Evolutionary conservation across 306 rosid species (phyloP), one percentile per base, ranked within the genome.

Genomic region (Erythrophleum fordii): DNA sequence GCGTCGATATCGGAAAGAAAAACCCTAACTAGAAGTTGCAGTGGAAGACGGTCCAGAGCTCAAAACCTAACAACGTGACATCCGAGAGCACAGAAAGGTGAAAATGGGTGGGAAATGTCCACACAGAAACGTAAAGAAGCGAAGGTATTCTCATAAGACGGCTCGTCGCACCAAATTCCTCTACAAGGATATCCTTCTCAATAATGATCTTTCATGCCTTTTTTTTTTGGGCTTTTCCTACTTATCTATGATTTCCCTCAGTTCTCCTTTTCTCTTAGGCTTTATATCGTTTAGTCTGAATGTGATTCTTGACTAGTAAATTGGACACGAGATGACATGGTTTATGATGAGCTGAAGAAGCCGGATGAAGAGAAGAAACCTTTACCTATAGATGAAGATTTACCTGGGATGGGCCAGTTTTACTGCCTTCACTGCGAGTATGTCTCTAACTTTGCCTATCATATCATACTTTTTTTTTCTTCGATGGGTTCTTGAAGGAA

Each of bases 51-150:
- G 59, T 53, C 1, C 18, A 48, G 31, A 16, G 20, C 41, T 51
- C 46, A 77, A 73, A 77, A 75, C 58, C 75, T 72, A 42, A 70
- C 76, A 51, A 65, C 12, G 23, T 12, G 13, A 2, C 22, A 1
- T 11, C 20, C 29, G 13, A 20, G 51, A 53, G 16, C 26, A 12
- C 39, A 55, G 75, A 59, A 14, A 42, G 77, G 29, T 35, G 82
- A 80, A 61, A 28, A 95, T 95, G 99, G 99, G 99, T 14, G 99
- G 99, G 0, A 95, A 93, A 81, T 95, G 98, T 84, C 99, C 99
- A 6, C 98, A 95, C 85, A 87, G 98, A 83, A 55, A 69, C 58
- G 98, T 93, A 8, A 95, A 87, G 87, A 95, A 93, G 72, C 87
- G 99, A 76, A 88, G 97, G 77, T 91, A 87, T 75, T 93, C 99